These are phyloP conservation scores for Ophiostoma sp. DNA, from an alignment of 2,329 filamentous ascomycete genomes.

Conservation along the genomic window DNA sequence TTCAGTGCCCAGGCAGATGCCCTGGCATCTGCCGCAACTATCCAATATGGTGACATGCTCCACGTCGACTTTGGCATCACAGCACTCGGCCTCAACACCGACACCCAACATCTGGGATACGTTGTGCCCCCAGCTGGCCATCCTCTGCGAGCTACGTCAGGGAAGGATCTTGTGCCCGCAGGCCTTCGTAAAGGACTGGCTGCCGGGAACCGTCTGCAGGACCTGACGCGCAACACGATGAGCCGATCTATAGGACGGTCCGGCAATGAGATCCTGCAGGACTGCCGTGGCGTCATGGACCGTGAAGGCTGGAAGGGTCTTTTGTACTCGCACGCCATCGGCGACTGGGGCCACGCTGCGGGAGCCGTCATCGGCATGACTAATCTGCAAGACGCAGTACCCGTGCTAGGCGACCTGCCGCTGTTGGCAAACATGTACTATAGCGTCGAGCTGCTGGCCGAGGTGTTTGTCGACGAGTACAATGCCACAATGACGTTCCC, in stretches of 20 bases:
- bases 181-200: slow-evolving; percentile 40
- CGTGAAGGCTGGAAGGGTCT: slow-evolving; percentile 42
- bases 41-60: slow-evolving; percentile 43
- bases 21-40: slow-evolving; percentile 28
- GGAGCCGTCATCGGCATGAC: slow-evolving; percentile 47
- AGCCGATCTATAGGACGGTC: slow-evolving; percentile 36
- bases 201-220: slow-evolving; percentile 45
- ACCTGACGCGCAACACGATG: slow-evolving; percentile 43
- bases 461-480: slow-evolving; percentile 42
- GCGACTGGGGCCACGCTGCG: slow-evolving; percentile 48
- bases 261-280: slow-evolving; percentile 43
- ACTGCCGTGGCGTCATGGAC: slow-evolving; percentile 38
- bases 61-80: slow-evolving; percentile 43
- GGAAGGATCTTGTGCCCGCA: slow-evolving; percentile 38
- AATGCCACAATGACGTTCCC: slow-evolving; percentile 43
- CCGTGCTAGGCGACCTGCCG: slow-evolving; percentile 43
- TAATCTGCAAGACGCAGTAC: slow-evolving; percentile 45
- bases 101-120: slow-evolving; percentile 46
- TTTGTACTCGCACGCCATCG: slow-evolving; percentile 47
- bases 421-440: slow-evolving; percentile 44
- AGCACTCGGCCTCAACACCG: slow-evolving; percentile 27
- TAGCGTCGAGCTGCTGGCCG: slow-evolving; percentile 46
- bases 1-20: slow-evolving; percentile 12
- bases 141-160: slow-evolving; percentile 29
- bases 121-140: slow-evolving; percentile 40